Conservation (phyloP, 2,329 filamentous ascomycete genomes). For the Blastomyces gilchristii region DNA sequence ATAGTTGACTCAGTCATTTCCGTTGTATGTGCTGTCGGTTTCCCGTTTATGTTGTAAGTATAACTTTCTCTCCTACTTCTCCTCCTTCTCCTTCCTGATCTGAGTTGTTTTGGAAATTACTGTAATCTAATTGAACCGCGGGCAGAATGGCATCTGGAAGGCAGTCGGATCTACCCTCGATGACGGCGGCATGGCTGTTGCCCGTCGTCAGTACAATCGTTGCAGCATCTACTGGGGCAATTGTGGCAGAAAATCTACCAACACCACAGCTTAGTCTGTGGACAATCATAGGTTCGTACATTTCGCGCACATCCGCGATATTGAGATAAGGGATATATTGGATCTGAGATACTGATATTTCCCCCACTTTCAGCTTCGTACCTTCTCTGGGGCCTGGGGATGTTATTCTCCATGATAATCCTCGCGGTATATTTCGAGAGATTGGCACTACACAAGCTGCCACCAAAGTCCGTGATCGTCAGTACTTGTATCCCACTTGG, state of each 20-base stretch:
- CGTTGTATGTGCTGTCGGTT: slow-evolving; percentile 44
- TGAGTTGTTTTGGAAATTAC: not conserved
- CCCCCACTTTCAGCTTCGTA: slow-evolving; percentile 41
- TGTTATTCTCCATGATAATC: slow-evolving; percentile 52
- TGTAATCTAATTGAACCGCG: not conserved
- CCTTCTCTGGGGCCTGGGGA: slow-evolving; percentile 59
- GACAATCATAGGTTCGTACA: slow-evolving; percentile 56
- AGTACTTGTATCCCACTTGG: slow-evolving; percentile 59
- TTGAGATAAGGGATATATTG: not conserved
- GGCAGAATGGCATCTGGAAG: slow-evolving; percentile 25
- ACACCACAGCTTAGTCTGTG: slow-evolving; percentile 47
- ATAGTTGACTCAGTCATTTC: slow-evolving; percentile 48
- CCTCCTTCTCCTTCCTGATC: not conserved
- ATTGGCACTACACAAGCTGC: slow-evolving; percentile 57
- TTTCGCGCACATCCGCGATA: slow-evolving; percentile 42
- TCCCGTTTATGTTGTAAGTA: slow-evolving; percentile 48
- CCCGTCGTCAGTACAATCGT: slow-evolving; percentile 60
- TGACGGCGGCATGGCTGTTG: slow-evolving; percentile 57
- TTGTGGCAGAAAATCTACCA: slow-evolving; percentile 51
- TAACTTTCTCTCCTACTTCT: slow-evolving; percentile 1
- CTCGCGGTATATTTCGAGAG: slow-evolving; percentile 61
- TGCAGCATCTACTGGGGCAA: slow-evolving; percentile 52
- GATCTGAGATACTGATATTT: no score
- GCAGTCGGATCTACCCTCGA: slow-evolving; percentile 43
- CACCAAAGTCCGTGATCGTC: slow-evolving; percentile 57